These are phyloP conservation scores for Rhodamnia argentea DNA, from an alignment of 345 rosid genomes.

Conservation along the genomic window DNA sequence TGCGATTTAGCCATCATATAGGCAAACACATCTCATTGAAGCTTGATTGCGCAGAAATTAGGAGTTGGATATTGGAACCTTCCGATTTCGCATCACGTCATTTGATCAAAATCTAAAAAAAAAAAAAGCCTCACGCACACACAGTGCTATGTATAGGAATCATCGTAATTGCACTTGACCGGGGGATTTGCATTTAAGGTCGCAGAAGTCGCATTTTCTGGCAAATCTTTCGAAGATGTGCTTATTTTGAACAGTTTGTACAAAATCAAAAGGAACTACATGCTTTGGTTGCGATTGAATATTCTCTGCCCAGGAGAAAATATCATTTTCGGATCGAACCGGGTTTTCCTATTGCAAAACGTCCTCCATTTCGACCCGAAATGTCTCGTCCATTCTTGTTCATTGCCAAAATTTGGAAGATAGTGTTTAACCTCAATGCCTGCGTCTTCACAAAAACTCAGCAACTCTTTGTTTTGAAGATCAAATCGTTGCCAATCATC, in stretches of 20 bases:
- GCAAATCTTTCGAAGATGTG: neutral
- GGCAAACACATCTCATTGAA: neutral
- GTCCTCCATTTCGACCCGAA: slow-evolving; percentile 72
- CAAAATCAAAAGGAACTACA: neutral
- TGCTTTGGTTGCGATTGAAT: slow-evolving; percentile 22
- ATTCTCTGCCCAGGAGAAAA: slow-evolving; percentile 83
- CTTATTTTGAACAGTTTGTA: neutral
- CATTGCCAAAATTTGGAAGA: slow-evolving; percentile 39
- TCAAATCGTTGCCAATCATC: slow-evolving; percentile 46
- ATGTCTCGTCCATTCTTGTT: slow-evolving; percentile 56
- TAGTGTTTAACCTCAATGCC: slow-evolving; percentile 60
- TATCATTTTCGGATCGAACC: slow-evolving; percentile 71
- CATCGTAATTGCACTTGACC: neutral
- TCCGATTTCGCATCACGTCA: neutral
- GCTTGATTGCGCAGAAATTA: neutral
- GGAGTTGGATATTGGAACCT: neutral
- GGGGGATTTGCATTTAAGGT: neutral
- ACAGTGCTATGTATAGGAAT: neutral
- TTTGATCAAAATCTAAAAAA: neutral
- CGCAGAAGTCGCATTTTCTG: neutral
- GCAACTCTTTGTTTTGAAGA: slow-evolving; percentile 40
- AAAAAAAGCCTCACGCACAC: neutral
- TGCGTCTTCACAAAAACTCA: slow-evolving; percentile 40
- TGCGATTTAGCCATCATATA: neutral
- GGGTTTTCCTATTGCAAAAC: slow-evolving; percentile 40